A percentile compares a stretch with the other conserved stretches of the same genome.
Conservation (phyloP, 305 asterid species). For the Fraxinus xanthoxyloides region DNA sequence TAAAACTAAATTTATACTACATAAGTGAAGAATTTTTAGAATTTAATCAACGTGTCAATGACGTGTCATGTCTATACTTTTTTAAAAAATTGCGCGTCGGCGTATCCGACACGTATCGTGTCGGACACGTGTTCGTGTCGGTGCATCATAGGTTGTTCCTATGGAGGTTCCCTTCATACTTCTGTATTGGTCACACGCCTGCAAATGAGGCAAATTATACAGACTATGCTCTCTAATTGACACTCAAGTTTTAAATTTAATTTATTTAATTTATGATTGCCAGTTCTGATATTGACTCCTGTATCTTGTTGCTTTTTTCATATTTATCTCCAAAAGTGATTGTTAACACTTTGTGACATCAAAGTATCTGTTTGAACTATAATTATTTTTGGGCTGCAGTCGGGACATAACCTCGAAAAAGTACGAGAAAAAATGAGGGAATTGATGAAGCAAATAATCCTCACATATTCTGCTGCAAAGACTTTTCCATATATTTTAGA, state of each 20-base stretch:
- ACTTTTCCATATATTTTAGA: conserved; percentile 94
- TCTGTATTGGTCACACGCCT: conserved; percentile 1
- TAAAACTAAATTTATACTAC: too few species aligned
- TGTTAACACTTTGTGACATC: background rate
- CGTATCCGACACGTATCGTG: too few species aligned
- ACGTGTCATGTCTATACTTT: too few species aligned
- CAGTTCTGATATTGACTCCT: background rate
- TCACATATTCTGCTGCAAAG: conserved; percentile 76
- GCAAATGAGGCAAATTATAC: background rate
- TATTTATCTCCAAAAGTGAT: conserved; percentile 4
- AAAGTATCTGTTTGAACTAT: background rate
- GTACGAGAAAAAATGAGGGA: conserved; percentile 95
- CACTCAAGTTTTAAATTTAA: background rate
- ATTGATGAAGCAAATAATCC: conserved; percentile 74
- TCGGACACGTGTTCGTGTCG: too few species aligned
- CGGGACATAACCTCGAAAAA: conserved; percentile 92
- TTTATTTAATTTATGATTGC: background rate
- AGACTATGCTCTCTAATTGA: background rate
- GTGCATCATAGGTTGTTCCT: too few species aligned
- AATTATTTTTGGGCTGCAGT: conserved; percentile 48
- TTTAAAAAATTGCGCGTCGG: too few species aligned
- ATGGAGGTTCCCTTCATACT: conserved; percentile 9
- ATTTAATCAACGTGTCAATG: too few species aligned
- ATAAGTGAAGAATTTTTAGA: too few species aligned
- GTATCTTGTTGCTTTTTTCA: background rate